Evolutionary conservation across 2,329 filamentous ascomycete species (phyloP), one percentile per base, ranked within the genome.

Genomic region (Fusarium sp.): DNA sequence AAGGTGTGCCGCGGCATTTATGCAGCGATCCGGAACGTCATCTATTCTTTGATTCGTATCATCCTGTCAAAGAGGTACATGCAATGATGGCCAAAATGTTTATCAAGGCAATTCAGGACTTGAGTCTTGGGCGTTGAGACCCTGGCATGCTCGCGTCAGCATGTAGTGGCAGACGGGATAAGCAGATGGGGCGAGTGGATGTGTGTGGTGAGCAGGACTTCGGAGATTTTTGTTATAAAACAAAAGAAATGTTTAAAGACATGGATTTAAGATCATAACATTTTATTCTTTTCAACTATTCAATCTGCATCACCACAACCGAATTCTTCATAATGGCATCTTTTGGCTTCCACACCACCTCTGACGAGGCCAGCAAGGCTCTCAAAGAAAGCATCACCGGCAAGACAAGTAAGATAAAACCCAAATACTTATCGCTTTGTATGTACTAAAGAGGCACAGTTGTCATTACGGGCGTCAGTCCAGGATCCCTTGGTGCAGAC

Each of bases 1-100:
- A 73, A 14, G 58, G 45, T 0, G 63, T 71, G 1, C 71, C 71
- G 12, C 56, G 71, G 4, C 22, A 68, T 14, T 35, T 73, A 22
- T 73, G 71, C 14, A 71, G 40, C n/a, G 71, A 74, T 30, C 70
- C 71, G 0, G 54, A 68, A 15, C 63, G 50, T 9, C 71, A 73
- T 22, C 15, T 73, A 1, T 73, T 73, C 4, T 74, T 73, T 6
- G 71, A 73, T 35, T 71, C 40, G 0, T 73, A 73, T 17, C 71
- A 73, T 11, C 71, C 71, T 4, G 63, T 47, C 0, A 73, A 73
- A 12, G 59, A 73, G 32, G 67, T 63, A 1, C 71, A 74, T 47
- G 59, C 35, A 4, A 45, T 73, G 27, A 57, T 73, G 11, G 71
- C 67, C 1, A 35, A 54, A 7, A 25, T 73, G 15, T 73, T 73